Evolutionary conservation across 1,284 basidiomycete genomes (phyloP).

Genomic region (Cutaneotrichosporon sp.): DNA sequence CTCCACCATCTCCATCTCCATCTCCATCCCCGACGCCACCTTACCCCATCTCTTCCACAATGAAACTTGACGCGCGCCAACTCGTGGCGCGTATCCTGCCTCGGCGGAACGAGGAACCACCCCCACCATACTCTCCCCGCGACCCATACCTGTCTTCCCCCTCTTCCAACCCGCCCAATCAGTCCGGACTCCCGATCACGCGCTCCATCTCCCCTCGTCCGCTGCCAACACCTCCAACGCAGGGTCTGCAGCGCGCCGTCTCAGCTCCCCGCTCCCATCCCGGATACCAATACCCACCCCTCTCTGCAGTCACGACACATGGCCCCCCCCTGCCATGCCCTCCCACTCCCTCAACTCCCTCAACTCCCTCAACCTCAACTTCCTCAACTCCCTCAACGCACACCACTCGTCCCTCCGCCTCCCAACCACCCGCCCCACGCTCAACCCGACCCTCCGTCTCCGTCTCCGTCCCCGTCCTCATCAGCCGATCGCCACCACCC

Average conservation of each 20-base stretch:
- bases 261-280: background rate
- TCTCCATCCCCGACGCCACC: too few species aligned
- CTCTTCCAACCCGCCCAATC: background rate
- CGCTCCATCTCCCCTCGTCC: constrained; percentile 7
- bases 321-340: background rate
- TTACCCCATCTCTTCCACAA: background rate
- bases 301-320: background rate
- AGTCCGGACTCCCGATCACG: background rate
- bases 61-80: constrained; percentile 12
- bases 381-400: background rate
- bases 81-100: constrained; percentile 8
- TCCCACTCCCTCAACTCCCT: background rate
- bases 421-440: background rate
- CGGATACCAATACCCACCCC: too few species aligned
- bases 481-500: background rate
- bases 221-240: constrained; percentile 3
- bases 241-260: background rate
- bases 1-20: too few species aligned
- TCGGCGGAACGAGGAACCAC: constrained; percentile 2
- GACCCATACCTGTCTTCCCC: background rate
- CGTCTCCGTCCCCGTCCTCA: background rate
- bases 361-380: background rate
- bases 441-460: background rate
- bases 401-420: too few species aligned
- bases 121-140: constrained; percentile 14